Evolutionary conservation across 2,329 filamentous ascomycete genomes (phyloP).

Genomic region (Phaeosphaeriaceae sp.): DNA sequence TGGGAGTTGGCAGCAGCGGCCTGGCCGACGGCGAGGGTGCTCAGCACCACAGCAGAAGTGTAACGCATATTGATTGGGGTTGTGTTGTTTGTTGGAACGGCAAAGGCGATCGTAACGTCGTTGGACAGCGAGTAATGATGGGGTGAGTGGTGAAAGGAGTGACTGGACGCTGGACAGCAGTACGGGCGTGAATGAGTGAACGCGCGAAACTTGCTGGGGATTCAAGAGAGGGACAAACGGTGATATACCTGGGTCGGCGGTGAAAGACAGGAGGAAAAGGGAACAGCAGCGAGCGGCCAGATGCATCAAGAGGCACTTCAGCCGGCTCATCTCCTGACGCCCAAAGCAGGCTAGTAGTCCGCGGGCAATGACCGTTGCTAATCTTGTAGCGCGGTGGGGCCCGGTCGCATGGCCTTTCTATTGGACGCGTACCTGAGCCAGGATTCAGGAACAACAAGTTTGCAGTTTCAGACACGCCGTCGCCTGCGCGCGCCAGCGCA

Average conservation of each 20-base stretch:
- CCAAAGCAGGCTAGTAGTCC: constrained; percentile 21
- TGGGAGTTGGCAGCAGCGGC: constrained; percentile 41
- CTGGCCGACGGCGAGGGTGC: constrained; percentile 47
- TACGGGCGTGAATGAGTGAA: constrained; percentile 50
- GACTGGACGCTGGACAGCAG: constrained; percentile 35
- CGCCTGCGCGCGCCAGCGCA: constrained; percentile 9
- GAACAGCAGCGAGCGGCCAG: constrained; percentile 29
- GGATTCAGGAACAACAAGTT: constrained; percentile 27
- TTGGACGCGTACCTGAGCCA: constrained; percentile 37
- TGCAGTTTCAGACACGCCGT: constrained; percentile 18
- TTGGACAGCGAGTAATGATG: constrained; percentile 25
- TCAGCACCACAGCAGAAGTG: constrained; percentile 46
- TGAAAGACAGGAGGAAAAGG: constrained; percentile 34
- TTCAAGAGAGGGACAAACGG: constrained; percentile 29
- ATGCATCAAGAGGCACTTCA: constrained; percentile 26
- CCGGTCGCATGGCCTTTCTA: background rate
- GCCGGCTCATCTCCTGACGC: constrained; percentile 34
- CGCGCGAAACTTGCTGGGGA: constrained; percentile 41
- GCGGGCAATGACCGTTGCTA: constrained; percentile 29
- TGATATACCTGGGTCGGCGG: constrained; percentile 28
- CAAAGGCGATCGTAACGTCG: constrained; percentile 29
- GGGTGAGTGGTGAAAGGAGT: constrained; percentile 30
- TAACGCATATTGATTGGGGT: constrained; percentile 41
- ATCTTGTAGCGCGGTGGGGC: constrained; percentile 16
- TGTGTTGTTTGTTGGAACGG: constrained; percentile 12